These are phyloP conservation scores for Hamamelis virginiana DNA, from an alignment of 164 flowering plant species.

Conservation along the genomic window DNA sequence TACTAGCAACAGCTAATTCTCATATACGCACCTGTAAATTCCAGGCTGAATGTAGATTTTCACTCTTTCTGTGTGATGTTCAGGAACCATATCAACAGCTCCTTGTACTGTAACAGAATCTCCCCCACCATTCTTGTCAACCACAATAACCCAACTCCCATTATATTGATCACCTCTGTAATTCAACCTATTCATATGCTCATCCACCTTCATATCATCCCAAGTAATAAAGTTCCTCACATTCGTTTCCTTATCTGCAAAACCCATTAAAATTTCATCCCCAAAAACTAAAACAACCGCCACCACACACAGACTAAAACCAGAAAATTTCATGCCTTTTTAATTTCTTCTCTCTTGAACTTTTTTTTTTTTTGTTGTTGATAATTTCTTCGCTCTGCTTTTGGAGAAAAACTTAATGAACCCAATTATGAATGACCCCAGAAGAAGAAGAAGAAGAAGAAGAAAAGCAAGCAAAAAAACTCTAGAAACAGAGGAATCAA, in stretches of 20 bases:
- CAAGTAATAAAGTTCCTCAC: constrained; percentile 43
- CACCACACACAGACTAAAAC: constrained; percentile 11
- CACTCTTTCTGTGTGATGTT: constrained; percentile 42
- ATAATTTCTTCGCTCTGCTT: no score
- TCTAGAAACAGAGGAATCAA: no score
- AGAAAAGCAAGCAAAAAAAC: no score
- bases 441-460: no score
- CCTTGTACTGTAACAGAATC: constrained; percentile 70
- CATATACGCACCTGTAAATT: constrained; percentile 56
- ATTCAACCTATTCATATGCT: constrained; percentile 8
- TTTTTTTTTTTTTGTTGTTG: no score
- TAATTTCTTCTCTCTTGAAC: no score
- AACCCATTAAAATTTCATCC: constrained; percentile 10
- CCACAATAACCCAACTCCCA: constrained; percentile 47
- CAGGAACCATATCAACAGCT: constrained; percentile 75
- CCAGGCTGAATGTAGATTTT: constrained; percentile 77
- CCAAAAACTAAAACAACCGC: constrained; percentile 9
- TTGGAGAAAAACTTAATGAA: no score
- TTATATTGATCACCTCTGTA: background rate
- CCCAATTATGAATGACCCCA: no score
- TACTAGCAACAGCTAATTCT: background rate
- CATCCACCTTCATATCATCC: constrained; percentile 55
- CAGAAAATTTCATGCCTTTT: constrained; percentile 5
- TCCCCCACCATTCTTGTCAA: constrained; percentile 62
- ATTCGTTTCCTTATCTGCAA: background rate